These are phyloP conservation scores for Fusarium armeniacum DNA, from an alignment of 2,329 filamentous ascomycete species.

Conservation along the genomic window DNA sequence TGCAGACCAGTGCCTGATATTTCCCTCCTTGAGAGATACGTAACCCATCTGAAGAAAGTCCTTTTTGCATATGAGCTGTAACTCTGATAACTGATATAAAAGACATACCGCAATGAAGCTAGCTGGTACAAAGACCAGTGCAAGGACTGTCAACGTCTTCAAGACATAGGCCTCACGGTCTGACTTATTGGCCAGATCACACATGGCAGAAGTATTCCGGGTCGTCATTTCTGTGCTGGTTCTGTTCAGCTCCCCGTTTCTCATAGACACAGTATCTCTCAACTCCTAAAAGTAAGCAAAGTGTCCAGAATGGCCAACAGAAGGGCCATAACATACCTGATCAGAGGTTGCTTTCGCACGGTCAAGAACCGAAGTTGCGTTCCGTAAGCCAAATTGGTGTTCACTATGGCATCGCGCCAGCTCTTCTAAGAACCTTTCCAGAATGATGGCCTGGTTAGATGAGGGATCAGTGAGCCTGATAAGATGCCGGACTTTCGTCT, in stretches of 20 bases:
- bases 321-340: too few relatives aligned
- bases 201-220: background rate
- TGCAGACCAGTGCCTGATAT: too few relatives aligned
- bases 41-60: conserved; percentile 1
- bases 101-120: background rate
- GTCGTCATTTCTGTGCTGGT: background rate
- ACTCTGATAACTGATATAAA: too few relatives aligned
- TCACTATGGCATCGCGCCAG: background rate
- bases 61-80: too few relatives aligned
- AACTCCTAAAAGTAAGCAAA: too few relatives aligned
- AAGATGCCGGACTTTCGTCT: background rate
- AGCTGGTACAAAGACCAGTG: conserved; percentile 1
- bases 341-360: background rate
- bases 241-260: background rate
- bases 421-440: background rate
- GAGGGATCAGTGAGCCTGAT: too few relatives aligned
- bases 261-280: background rate
- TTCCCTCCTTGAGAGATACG: too few relatives aligned
- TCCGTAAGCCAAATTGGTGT: background rate
- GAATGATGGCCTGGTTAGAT: too few relatives aligned
- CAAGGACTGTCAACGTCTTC: background rate
- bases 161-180: background rate
- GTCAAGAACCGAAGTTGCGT: background rate
- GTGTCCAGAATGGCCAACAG: too few relatives aligned
- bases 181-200: background rate